These are phyloP conservation scores for Pneumocystis jirovecii DNA, from an alignment of 1,139 yeast genomes.

Conservation along the genomic window DNA sequence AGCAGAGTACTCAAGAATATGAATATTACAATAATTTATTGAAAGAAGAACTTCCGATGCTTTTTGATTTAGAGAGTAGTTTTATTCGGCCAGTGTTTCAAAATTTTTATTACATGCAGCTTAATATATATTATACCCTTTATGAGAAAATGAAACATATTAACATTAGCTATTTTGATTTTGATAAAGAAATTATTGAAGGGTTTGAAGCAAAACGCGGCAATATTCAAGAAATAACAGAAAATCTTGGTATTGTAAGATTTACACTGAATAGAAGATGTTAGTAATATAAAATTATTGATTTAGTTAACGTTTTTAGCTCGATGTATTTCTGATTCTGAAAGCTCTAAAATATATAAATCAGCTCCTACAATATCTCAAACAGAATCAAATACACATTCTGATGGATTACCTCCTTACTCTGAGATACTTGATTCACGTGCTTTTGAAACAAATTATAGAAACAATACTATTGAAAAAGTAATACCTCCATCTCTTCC, in stretches of 20 bases:
- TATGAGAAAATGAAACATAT: slow-evolving; percentile 85
- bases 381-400: slow-evolving; percentile 15
- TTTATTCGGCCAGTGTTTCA: slow-evolving; percentile 87
- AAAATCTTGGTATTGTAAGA: slow-evolving; percentile 71
- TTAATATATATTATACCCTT: slow-evolving; percentile 85
- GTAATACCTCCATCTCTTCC: slow-evolving; percentile 25
- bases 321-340: slow-evolving; percentile 5
- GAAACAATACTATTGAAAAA: slow-evolving; percentile 1
- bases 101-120: slow-evolving; percentile 90
- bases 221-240: slow-evolving; percentile 75
- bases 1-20: slow-evolving; percentile 85
- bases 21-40: slow-evolving; percentile 91
- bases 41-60: slow-evolving; percentile 72
- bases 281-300: background rate
- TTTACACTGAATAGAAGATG: slow-evolving; percentile 64
- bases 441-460: background rate
- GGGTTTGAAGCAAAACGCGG: slow-evolving; percentile 74
- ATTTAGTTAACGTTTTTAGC: background rate
- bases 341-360: slow-evolving; percentile 14
- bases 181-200: slow-evolving; percentile 55
- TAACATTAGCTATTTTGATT: slow-evolving; percentile 90
- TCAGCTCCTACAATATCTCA: slow-evolving; percentile 13
- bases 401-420: slow-evolving; percentile 17
- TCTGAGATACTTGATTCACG: slow-evolving; percentile 8
- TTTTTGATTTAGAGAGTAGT: slow-evolving; percentile 78